Base-by-base conservation (phyloP, 2,329 filamentous ascomycete genomes). In the Tympanopsis confertula region DNA sequence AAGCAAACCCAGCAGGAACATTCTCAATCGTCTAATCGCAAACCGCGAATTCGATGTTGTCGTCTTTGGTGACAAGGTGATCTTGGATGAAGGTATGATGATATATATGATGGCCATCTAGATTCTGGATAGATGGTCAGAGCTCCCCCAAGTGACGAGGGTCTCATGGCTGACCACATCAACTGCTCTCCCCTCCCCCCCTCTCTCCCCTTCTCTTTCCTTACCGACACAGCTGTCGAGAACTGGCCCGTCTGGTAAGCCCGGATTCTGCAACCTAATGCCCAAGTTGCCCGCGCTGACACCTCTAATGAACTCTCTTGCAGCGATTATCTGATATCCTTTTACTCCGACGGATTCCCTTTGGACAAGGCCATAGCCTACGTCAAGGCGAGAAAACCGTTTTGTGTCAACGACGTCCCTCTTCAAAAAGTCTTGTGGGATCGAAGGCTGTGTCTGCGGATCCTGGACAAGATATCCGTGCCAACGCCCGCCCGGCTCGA, bases 371-470 rank as follows among this genome's bases (percentile, higher is more conserved):
- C 93, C 4, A 94, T 98, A 49, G 86, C 87, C 22, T 98, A 98
- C 57, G 86, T 87, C 43, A 86, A 87, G 51, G 74, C 94, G 10
- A 79, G 91, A 39, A 94, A 94, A 54, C 91, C 91, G 1, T 96
- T 95, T 50, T 95, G 89, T 54, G 88, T 98, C 53, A 98, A 98
- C 54, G 89, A 98, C 57, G 69, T 98, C 32, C 85, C 87, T 1
- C 95, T 98, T 86, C 91, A 98, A 57, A 88, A 93, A 57, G 78
- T 98, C 4, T 66, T 98, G 3, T 98, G 91, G 91, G 91, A 98
- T 57, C 78, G 93, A 35, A 80, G 93, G 22, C 68, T 96, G 18
- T 96, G 91, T 49, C 69, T 98, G 15, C 78, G 75, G 40, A 82
- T 98, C 20, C 68, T 98, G 36, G 89, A 96, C 56, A 79, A 83